phyloP scores from a whole-genome alignment of 768 basidiomycete species.

The Vishniacozyma victoriae region DNA sequence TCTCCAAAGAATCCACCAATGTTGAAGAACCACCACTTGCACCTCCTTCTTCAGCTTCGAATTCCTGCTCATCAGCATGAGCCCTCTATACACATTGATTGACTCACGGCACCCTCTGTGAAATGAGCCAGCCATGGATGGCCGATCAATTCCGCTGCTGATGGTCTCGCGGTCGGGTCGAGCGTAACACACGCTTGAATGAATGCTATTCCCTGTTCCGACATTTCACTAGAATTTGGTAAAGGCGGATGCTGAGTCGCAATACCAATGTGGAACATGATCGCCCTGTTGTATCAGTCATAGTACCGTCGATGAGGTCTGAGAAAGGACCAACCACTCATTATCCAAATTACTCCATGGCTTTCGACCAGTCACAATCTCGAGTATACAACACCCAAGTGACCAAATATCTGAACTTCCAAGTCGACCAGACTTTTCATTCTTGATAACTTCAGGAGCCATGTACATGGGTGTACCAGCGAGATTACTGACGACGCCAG shows the following conservation, averaged over 20 bases:
- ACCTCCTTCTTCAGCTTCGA: no score
- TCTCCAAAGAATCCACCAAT: no score
- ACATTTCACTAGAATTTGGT: constrained; percentile 83
- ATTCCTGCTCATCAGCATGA: no score
- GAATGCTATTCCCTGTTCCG: constrained; percentile 83
- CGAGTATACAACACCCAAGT: constrained; percentile 91
- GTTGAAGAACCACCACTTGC: no score
- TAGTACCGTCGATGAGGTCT: neutral
- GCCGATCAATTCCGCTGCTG: constrained; percentile 73
- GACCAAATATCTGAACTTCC: constrained; percentile 99
- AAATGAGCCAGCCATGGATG: constrained; percentile 73
- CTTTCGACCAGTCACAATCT: constrained; percentile 91
- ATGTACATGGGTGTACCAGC: constrained; percentile 99
- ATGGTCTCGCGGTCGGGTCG: constrained; percentile 74
- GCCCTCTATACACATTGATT: no score
- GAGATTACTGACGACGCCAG: constrained; percentile 61
- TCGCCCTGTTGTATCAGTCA: constrained; percentile 62
- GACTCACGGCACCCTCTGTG: no score
- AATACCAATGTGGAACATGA: constrained; percentile 98
- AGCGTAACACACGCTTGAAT: constrained; percentile 87
- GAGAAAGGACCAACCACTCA: constrained; percentile 70
- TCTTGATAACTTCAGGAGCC: constrained; percentile 98
- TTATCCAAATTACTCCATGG: constrained; percentile 99
- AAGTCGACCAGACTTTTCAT: constrained; percentile 74
- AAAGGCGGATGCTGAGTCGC: constrained; percentile 93